These are phyloP conservation scores for Diaporthe citriasiana DNA, from an alignment of 2,329 filamentous ascomycete species.

Conservation along the genomic window DNA sequence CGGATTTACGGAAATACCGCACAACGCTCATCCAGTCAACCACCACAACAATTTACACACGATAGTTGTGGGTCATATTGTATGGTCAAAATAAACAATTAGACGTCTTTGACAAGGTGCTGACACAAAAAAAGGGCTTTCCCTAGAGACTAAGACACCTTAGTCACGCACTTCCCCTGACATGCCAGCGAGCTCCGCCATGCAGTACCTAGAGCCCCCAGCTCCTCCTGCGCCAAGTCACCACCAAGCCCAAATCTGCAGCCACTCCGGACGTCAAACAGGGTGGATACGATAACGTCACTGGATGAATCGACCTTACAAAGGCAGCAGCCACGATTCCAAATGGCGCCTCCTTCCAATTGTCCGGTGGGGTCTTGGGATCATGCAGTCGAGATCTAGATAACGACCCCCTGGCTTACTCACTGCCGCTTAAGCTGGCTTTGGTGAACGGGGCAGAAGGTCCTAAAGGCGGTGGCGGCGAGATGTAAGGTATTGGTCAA, in stretches of 20 bases:
- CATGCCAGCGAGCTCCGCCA: neutral
- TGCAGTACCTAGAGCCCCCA: neutral
- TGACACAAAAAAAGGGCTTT: neutral
- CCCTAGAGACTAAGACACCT: neutral
- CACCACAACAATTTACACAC: neutral
- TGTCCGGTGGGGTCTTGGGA: neutral
- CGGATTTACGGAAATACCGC: constrained; percentile 14
- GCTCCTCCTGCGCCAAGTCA: constrained; percentile 27
- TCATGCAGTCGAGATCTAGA: neutral
- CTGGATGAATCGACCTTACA: neutral
- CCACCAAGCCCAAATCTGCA: neutral
- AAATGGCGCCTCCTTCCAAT: neutral
- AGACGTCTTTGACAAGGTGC: constrained; percentile 26
- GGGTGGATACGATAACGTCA: constrained; percentile 10
- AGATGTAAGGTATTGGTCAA: constrained; percentile 31
- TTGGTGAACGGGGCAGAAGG: neutral
- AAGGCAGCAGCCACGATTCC: neutral
- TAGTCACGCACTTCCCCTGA: neutral
- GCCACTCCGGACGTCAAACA: neutral
- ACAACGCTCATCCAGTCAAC: neutral
- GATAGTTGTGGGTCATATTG: neutral
- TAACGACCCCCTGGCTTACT: neutral
- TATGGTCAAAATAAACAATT: constrained; percentile 6
- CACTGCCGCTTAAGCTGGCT: constrained; percentile 1
- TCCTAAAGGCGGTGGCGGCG: neutral